Base-by-base conservation (phyloP, 2,329 filamentous ascomycete species). In the Microcyclospora tardicrescens region DNA sequence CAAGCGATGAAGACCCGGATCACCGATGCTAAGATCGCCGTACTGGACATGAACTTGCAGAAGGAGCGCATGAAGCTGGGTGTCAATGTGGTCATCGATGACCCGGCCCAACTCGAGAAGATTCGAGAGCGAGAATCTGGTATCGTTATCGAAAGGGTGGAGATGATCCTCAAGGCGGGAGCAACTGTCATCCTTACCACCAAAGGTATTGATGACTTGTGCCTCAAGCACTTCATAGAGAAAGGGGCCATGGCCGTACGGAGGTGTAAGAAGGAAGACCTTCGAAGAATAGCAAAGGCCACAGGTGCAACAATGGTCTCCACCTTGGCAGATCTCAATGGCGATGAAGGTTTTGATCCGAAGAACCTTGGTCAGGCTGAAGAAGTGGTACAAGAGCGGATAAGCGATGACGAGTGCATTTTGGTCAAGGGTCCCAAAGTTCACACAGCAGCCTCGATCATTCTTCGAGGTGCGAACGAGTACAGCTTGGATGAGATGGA, bases 61-160 rank as follows among this genome's bases (percentile, higher is more conserved):
- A 98, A 98, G 71, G 89, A 96, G 71, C 77, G 89, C 52, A 96
- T 98, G 91, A 96, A 98, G 75, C 71, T 98, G 42, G 91, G 91
- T 50, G 91, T 98, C 43, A 89, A 98, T 64, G 94, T 98, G 56
- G 96, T 91, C 10, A 83, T 98, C 49, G 91, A 98, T 53, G 91
- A 98, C 60, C 91, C 91, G 35, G 81, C 93, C 60, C 91, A 98
- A 64, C 73, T 98, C 36, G 91, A 98, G 70, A 87, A 95, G 72
- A 98, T 98, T 55, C 79, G 91, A 44, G 79, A 91, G 54, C 77
- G 91, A 39, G 91, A 98, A 63, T 77, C 87, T 13, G 85, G 85
- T 53, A 94, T 98, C 67, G 77, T 98, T 34, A 74, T 94, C 44
- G 91, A 98, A 60, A 75, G 86, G 47, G 81, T 98, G 38, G 87